Percentiles rank a stretch among this genome's conserved stretches.
Evolutionary conservation across 768 basidiomycete genomes (phyloP).

Genomic region (Tephrocybe sp.): DNA sequence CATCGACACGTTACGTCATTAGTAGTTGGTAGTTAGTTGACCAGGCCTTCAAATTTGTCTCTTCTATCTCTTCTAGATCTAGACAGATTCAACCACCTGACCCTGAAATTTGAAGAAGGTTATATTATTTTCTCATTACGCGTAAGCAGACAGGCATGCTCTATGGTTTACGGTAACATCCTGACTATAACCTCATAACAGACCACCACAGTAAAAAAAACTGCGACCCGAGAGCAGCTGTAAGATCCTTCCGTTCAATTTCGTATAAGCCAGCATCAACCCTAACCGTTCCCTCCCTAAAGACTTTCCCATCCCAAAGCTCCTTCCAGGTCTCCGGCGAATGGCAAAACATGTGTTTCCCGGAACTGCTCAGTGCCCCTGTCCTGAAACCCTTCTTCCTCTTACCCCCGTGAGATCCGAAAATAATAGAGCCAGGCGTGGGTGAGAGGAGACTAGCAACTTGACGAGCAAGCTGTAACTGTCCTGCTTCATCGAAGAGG

Average conservation of each 20-base stretch:
- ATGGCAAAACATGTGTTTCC: constrained; percentile 31
- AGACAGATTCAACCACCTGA: too few species aligned
- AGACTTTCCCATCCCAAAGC: constrained; percentile 32
- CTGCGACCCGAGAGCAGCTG: background rate
- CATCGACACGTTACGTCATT: too few species aligned
- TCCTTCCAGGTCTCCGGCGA: constrained; percentile 29
- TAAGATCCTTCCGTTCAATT: background rate
- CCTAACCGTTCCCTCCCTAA: constrained; percentile 21
- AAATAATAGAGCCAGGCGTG: constrained; percentile 43
- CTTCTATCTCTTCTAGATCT: too few species aligned
- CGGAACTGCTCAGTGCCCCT: constrained; percentile 7
- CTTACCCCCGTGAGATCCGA: constrained; percentile 35
- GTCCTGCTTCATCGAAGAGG: constrained; percentile 42
- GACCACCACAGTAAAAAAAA: constrained; percentile 14
- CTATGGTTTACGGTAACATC: too few species aligned
- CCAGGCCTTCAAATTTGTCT: constrained; percentile 75
- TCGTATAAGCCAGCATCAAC: constrained; percentile 8
- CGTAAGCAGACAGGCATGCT: too few species aligned
- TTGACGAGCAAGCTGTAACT: constrained; percentile 38
- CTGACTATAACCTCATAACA: constrained; percentile 10
- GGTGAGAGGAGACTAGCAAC: constrained; percentile 43
- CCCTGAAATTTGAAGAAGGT: too few species aligned
- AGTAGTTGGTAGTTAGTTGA: too few species aligned
- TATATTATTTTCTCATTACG: too few species aligned
- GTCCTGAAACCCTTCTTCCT: constrained; percentile 25